Conservation (phyloP, 2,329 filamentous ascomycete genomes). For the Rhexocercosporidium sp. region DNA sequence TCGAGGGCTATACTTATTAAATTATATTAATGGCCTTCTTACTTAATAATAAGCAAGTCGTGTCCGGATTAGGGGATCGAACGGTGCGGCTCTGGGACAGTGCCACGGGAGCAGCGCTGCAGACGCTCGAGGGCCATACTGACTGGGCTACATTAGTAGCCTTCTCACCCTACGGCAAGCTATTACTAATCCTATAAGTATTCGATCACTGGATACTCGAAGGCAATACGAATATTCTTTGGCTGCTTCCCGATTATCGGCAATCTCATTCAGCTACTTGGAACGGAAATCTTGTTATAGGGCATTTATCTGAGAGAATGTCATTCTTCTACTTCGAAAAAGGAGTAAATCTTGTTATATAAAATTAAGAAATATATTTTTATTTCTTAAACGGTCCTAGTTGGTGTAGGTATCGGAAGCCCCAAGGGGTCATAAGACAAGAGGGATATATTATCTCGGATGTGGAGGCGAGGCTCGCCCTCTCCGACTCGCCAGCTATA, state of each 20-base stretch:
- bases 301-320: not conserved
- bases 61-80: no score
- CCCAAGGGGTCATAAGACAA: no score
- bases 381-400: not conserved
- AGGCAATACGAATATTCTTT: not conserved
- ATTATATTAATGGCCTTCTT: slow-evolving; percentile 4
- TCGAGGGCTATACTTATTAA: not conserved
- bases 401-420: no score
- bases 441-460: no score
- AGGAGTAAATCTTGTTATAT: not conserved
- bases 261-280: not conserved
- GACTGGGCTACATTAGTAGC: not conserved
- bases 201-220: not conserved
- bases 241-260: not conserved
- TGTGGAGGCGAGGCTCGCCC: no score
- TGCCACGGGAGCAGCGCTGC: slow-evolving; percentile 5
- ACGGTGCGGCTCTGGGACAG: no score
- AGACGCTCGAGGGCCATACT: not conserved
- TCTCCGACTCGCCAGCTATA: no score
- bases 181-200: not conserved
- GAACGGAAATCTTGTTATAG: not conserved
- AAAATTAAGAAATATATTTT: not conserved
- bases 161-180: slow-evolving; percentile 14
- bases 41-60: no score
- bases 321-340: not conserved